Base-by-base conservation (phyloP, 192 early-diverging fungal genomes). In the Backusella psychrophila region DNA sequence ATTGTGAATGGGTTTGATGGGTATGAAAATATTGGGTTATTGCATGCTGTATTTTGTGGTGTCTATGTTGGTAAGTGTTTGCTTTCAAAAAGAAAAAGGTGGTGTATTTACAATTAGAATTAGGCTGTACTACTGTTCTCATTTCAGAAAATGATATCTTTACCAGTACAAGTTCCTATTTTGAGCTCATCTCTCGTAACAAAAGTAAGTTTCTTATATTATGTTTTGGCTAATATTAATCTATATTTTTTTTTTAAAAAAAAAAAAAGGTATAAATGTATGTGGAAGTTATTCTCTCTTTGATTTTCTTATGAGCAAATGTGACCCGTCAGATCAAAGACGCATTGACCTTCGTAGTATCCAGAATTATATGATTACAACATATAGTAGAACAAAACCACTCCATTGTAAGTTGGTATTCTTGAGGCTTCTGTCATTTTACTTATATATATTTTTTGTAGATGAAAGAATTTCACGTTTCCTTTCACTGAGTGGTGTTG, bases 181-280 rank as follows among this genome's bases (percentile, higher is more conserved):
- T 95, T 73, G 94, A 95, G 72, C 82, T 89, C 26, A 76, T 94
- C 12, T 86, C 92, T 75, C 83, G 89, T 65, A 88, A 92, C 75
- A 86, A 88, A 68, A 83, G 89, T 90, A 83, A 72, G 21, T 49
- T 44, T 44, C 1, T 26, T 42, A 12, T 36, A 19, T 41, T 31
- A 26, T 63, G 23, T 63, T 59, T 29, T 23, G 11, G 21, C 0
- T 63, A 53, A 6, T 52, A 14, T 49, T 3, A 33, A 33, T 33
- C 33, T 33, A 33, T 33, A 33, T 33, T 33, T 33, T n/a, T n/a
- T n/a, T n/a, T n/a, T n/a, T n/a, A n/a, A n/a, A n/a, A 31, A 31
- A 31, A 31, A 31, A 31, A 31, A 31, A 31, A 33, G 88, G 92
- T 72, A 92, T 91, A 75, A 91, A 94, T 49, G 84, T 87, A 0